Conservation (phyloP, 176 grass and related monocot genomes). For the Carex cristatella region DNA sequence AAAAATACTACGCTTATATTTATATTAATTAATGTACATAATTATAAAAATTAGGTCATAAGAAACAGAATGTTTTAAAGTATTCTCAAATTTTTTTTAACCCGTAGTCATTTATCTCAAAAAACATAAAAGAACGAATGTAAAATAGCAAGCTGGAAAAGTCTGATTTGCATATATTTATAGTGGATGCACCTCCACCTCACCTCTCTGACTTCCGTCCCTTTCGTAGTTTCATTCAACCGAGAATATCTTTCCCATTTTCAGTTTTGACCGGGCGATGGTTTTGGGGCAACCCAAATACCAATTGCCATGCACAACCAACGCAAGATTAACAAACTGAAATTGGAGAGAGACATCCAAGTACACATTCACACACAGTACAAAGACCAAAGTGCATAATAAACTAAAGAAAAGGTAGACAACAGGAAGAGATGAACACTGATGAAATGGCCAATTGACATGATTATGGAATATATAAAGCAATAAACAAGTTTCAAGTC, state of each 20-base stretch:
- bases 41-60: too few species aligned
- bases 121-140: too few species aligned
- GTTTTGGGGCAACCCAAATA: too few species aligned
- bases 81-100: too few species aligned
- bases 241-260: neutral
- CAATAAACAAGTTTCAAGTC: slow-evolving; percentile 32
- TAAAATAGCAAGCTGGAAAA: too few species aligned
- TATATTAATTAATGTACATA: too few species aligned
- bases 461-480: slow-evolving; percentile 20
- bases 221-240: neutral
- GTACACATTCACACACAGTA: neutral
- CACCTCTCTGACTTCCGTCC: neutral
- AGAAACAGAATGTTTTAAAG: too few species aligned
- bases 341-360: neutral
- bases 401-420: slow-evolving; percentile 3
- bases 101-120: too few species aligned
- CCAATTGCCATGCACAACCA: neutral
- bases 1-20: too few species aligned
- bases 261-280: neutral
- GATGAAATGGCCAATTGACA: slow-evolving; percentile 20
- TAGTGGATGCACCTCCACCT: neutral
- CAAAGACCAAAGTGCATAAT: slow-evolving; percentile 21
- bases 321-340: neutral
- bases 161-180: too few species aligned
- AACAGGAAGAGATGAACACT: slow-evolving; percentile 12